Evolutionary conservation across 78 protist species (phyloP).

Genomic region (Cavenderia fasciculata): DNA sequence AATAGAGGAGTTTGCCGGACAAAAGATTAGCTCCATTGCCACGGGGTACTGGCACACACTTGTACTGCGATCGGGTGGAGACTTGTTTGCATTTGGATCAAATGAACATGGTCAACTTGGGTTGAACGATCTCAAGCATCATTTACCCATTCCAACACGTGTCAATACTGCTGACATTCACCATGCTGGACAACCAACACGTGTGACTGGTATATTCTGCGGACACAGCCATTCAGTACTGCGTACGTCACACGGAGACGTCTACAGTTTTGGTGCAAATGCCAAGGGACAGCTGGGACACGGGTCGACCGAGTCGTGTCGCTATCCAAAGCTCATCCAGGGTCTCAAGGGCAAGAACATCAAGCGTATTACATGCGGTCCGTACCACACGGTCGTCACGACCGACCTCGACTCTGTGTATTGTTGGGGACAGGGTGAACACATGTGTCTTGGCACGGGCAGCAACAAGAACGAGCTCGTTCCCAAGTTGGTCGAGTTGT

Average conservation of each 20-base stretch:
- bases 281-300: slow-evolving; percentile 73
- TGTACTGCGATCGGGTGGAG: slow-evolving; percentile 47
- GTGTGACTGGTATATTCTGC: slow-evolving; percentile 27
- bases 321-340: slow-evolving; percentile 26
- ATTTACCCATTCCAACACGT: slow-evolving; percentile 30
- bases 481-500: slow-evolving; percentile 47
- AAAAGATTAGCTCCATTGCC: slow-evolving; percentile 31
- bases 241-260: slow-evolving; percentile 71
- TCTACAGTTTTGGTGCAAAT: slow-evolving; percentile 62
- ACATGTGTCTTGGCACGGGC: slow-evolving; percentile 73
- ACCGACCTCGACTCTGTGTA: slow-evolving; percentile 57
- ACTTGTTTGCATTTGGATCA: slow-evolving; percentile 51
- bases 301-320: background rate
- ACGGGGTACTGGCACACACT: slow-evolving; percentile 66
- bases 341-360: slow-evolving; percentile 36
- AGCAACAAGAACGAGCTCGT: slow-evolving; percentile 4
- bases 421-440: slow-evolving; percentile 76
- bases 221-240: slow-evolving; percentile 59
- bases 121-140: background rate
- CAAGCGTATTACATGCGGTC: slow-evolving; percentile 61
- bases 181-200: slow-evolving; percentile 31
- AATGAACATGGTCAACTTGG: slow-evolving; percentile 77
- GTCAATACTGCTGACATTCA: slow-evolving; percentile 26
- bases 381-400: slow-evolving; percentile 55
- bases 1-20: slow-evolving; percentile 56